Evolutionary conservation across 495 filamentous ascomycete species (phyloP).

Genomic region (Penicillium waksmanii): DNA sequence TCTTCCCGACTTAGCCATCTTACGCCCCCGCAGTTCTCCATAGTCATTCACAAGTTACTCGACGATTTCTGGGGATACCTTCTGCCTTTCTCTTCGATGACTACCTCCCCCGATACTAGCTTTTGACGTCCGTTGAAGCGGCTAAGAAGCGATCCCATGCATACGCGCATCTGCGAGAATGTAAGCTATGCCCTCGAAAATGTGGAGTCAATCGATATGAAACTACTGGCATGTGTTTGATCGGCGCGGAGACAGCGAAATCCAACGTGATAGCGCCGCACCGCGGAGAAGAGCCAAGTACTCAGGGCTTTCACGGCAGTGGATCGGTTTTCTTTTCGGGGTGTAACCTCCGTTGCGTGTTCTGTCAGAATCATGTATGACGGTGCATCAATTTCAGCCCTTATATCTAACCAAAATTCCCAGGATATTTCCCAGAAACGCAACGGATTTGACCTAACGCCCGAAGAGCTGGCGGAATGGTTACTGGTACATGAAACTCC

Average conservation of each 20-base stretch:
- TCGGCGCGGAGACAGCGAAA: conserved; percentile 69
- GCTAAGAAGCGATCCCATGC: conserved; percentile 67
- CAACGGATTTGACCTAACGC: conserved; percentile 74
- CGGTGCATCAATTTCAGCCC: neutral
- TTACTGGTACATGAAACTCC: conserved; percentile 79
- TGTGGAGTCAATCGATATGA: conserved; percentile 77
- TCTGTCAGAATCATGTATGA: conserved; percentile 73
- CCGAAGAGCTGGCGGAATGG: conserved; percentile 74
- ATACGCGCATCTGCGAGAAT: conserved; percentile 70
- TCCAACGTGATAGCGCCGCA: conserved; percentile 76
- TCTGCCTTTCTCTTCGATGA: conserved; percentile 76
- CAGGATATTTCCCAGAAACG: conserved; percentile 72
- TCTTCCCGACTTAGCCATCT: conserved; percentile 6
- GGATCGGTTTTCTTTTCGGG: conserved; percentile 77
- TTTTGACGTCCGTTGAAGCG: conserved; percentile 59
- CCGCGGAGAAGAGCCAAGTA: conserved; percentile 65
- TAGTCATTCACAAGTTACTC: conserved; percentile 20
- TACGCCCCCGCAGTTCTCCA: neutral
- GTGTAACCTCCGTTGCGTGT: conserved; percentile 77
- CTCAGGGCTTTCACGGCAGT: conserved; percentile 74
- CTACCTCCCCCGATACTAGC: conserved; percentile 69
- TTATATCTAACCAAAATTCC: conserved; percentile 1
- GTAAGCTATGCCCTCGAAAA: conserved; percentile 74
- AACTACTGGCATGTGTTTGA: conserved; percentile 72
- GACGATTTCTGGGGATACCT: conserved; percentile 64